A percentile compares a stretch with the other conserved stretches of the same genome.
These are phyloP conservation scores for Blastobotrys parvus DNA, from an alignment of 805 yeast species.

Conservation along the genomic window DNA sequence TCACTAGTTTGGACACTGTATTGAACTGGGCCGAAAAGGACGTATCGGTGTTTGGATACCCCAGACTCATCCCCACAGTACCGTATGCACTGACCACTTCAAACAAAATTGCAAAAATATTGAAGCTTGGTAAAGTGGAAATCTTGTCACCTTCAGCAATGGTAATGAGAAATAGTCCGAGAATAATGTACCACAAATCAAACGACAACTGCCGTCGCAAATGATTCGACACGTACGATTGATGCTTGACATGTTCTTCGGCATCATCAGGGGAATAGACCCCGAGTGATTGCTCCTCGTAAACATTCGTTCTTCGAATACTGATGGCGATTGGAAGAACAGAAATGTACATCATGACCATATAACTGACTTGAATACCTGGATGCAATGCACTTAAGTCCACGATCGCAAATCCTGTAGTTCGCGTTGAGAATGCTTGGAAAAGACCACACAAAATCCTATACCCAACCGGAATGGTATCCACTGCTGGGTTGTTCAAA, in stretches of 20 bases:
- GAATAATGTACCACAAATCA: slow-evolving; percentile 87
- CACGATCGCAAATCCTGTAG: slow-evolving; percentile 82
- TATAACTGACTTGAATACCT: slow-evolving; percentile 85
- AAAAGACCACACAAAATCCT: slow-evolving; percentile 75
- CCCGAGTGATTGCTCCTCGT: slow-evolving; percentile 96
- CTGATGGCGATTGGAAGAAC: slow-evolving; percentile 94
- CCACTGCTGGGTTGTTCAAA: slow-evolving; percentile 40
- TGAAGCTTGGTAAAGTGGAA: slow-evolving; percentile 40
- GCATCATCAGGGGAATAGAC: slow-evolving; percentile 43
- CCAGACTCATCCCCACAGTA: slow-evolving; percentile 87
- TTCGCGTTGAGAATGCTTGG: slow-evolving; percentile 88
- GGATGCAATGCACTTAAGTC: slow-evolving; percentile 69
- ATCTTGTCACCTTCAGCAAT: slow-evolving; percentile 72
- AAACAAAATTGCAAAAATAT: slow-evolving; percentile 66
- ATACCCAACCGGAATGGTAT: slow-evolving; percentile 53
- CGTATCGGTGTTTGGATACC: slow-evolving; percentile 58
- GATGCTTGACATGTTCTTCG: slow-evolving; percentile 27
- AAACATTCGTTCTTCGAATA: slow-evolving; percentile 92
- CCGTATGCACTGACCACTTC: slow-evolving; percentile 95
- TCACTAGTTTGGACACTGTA: slow-evolving; percentile 68
- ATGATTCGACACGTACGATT: slow-evolving; percentile 76
- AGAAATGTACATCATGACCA: slow-evolving; percentile 97
- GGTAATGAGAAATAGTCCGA: slow-evolving; percentile 80
- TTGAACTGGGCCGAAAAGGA: slow-evolving; percentile 71
- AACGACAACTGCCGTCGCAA: slow-evolving; percentile 85